Base-by-base conservation (phyloP, 2,329 filamentous ascomycete genomes). In the Apiospora marii region DNA sequence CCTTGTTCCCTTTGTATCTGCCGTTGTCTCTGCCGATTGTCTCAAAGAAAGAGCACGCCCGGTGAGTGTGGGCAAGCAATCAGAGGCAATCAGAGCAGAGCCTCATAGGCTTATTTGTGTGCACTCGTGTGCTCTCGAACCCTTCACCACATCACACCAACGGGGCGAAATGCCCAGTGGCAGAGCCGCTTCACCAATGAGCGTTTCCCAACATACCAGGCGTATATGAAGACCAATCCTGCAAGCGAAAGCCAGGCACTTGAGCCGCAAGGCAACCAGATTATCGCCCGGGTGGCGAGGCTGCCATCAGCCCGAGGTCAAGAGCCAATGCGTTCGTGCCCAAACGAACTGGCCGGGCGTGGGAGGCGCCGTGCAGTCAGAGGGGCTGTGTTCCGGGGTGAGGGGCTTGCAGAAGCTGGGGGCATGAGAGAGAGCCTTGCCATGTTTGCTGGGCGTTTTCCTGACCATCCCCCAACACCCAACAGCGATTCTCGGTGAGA, bases 251-350 rank as follows among this genome's bases (percentile, higher is more conserved):
- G 5, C 58, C 49, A 51, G 22, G 6, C 13, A 14, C 51, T 30
- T 14, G 34, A 24, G 58, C 58, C 58, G 41, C 58, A 14, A 64
- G 58, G 58, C 58, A 64, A 64, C 58, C 58, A 64, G 30, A 19
- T 41, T n/a, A 22, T 64, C n/a, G 58, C 58, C 58, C 58, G 1
- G 19, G 16, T n/a, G 10, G 58, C 41, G 58, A 41, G n/a, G 58
- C 19, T 41, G 58, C 3, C 34, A 64, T 10, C 16, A 64, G 41
- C 8, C 53, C 34, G 58, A 41, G 37, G 58, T 41, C 19, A 64
- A 41, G 34, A 64, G 58, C 34, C 58, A 64, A 64, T 34, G 58
- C 34, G 34, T 64, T 4, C 10, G 8, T 64, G 34, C 58, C 58
- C 58, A 64, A 64, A n/a, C 58, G 41, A 41, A n/a, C 6, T 5